Conservation (phyloP, 2,329 filamentous ascomycete species). For the Tolypocladium tropicale region DNA sequence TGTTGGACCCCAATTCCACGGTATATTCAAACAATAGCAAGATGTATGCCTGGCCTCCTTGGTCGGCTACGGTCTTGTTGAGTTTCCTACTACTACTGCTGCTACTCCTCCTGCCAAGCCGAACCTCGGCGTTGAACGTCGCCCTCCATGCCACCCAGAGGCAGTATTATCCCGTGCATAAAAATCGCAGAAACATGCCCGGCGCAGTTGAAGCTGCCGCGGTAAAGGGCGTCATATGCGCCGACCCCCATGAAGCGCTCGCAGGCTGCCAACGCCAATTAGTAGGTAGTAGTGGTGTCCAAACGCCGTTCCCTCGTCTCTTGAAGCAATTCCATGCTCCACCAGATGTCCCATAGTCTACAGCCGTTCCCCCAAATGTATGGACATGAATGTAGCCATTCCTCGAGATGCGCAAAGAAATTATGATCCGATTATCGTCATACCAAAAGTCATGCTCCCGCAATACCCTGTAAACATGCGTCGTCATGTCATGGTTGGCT, state of each 20-base stretch:
- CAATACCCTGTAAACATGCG: constrained; percentile 2
- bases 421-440: constrained; percentile 1
- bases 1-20: not conserved
- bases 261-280: not conserved
- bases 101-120: not conserved
- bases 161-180: not conserved
- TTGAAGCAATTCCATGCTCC: not conserved
- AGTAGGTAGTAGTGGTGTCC: not conserved
- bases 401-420: not conserved
- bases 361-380: not conserved
- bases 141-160: not conserved
- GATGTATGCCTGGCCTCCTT: not conserved
- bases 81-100: no score
- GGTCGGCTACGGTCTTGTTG: not conserved
- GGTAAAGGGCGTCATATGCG: not conserved
- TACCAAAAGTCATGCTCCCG: constrained; percentile 1
- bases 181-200: not conserved
- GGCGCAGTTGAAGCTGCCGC: not conserved
- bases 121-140: not conserved
- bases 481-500: constrained; percentile 6
- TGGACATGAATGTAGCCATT: constrained; percentile 1
- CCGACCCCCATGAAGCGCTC: not conserved
- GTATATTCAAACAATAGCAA: not conserved
- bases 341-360: not conserved
- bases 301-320: not conserved